Base-by-base conservation (phyloP, 129 eudicot species). In the Scalesia atractyloides region DNA sequence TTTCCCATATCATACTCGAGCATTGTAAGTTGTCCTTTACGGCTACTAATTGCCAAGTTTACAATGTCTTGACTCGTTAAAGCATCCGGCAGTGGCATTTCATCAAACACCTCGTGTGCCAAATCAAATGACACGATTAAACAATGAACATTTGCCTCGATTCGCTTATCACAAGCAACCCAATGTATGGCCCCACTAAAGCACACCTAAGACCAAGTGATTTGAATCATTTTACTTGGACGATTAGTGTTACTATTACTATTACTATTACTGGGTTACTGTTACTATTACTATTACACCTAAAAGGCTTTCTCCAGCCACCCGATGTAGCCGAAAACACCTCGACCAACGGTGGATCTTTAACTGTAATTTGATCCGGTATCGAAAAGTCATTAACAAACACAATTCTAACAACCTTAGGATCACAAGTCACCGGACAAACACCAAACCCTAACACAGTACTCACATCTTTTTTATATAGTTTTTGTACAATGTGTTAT, bases 391-490 rank as follows among this genome's bases (percentile, higher is more conserved):
- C 79, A n/a, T 52, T 62, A n/a, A 33, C n/a, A 66, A 70, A 81
- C 51, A 73, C 78, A 53, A 88, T 79, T 72, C 76, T 78, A 13
- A 88, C 84, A 24, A 88, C 63, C 70, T 81, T 88, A 59, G 82
- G 79, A 68, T 85, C 90, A 43, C 15, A 12, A 2, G 63, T 81
- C 16, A 12, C 22, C 0, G 72, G 82, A 60, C 87, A 82, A 75
- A 79, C 81, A 8, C 95, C 95, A 64, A 85, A 85, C 54, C 90
- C 90, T 26, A 88, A 80, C 5, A 82, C 89, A 77, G 75, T 74
- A 53, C 11, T 5, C 3, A 9, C 44, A 0, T 39, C 9, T 39
- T 39, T 39, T 36, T 30, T 30, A 30, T 30, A 30, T 30, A 30
- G 4, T 30, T 30, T 30, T 30, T 30, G 34, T 24, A 24, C 26